Evolutionary conservation across 768 basidiomycete genomes (phyloP).

Genomic region (Russula virescens): DNA sequence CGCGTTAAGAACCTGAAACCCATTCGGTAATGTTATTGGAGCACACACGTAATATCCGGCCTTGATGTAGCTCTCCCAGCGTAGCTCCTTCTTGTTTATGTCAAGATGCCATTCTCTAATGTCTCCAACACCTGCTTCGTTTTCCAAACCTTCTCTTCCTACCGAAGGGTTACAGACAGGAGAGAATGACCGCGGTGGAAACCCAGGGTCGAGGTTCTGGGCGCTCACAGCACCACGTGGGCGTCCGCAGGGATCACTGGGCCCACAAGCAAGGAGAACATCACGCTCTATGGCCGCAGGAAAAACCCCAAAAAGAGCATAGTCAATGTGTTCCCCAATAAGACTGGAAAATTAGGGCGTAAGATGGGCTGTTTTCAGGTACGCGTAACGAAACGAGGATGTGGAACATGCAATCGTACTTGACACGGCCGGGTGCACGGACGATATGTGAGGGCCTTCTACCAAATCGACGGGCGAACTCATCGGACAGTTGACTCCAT

Average conservation of each 20-base stretch:
- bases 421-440: slow-evolving; percentile 76
- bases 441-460: slow-evolving; percentile 63
- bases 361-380: too few relatives aligned
- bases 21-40: neutral
- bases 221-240: slow-evolving; percentile 52
- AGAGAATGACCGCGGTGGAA: slow-evolving; percentile 52
- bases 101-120: slow-evolving; percentile 64
- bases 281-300: slow-evolving; percentile 84
- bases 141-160: slow-evolving; percentile 31
- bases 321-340: slow-evolving; percentile 79
- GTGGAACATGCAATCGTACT: slow-evolving; percentile 37
- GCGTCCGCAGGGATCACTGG: slow-evolving; percentile 32
- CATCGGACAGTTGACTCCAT: slow-evolving; percentile 55
- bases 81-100: slow-evolving; percentile 59
- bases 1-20: neutral
- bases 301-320: slow-evolving; percentile 76
- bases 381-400: too few relatives aligned
- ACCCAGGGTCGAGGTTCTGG: slow-evolving; percentile 58
- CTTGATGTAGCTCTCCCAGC: slow-evolving; percentile 88
- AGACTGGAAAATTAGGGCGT: slow-evolving; percentile 22
- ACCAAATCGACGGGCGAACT: slow-evolving; percentile 62
- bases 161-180: slow-evolving; percentile 37
- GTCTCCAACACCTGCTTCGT: slow-evolving; percentile 38
- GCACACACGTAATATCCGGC: slow-evolving; percentile 71
- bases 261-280: slow-evolving; percentile 71